Evolutionary conservation across 75 land plant genomes (phyloP).

Genomic region (Pseudotsuga menziesii): DNA sequence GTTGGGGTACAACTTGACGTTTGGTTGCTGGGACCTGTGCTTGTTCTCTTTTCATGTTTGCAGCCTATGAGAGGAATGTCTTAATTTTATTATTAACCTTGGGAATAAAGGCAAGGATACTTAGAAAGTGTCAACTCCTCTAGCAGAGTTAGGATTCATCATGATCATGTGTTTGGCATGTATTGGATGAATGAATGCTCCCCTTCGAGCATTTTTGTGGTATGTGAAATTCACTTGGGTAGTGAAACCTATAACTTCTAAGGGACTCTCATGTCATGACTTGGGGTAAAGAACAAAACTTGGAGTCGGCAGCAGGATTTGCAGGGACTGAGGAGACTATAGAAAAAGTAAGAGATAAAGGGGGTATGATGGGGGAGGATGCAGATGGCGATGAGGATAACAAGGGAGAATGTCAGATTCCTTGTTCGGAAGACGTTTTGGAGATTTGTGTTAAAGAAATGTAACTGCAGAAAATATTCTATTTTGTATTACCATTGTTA

Average conservation of each 20-base stretch:
- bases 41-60: no score
- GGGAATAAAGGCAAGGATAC: neutral
- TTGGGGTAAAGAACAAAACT: neutral
- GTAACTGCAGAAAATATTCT: no score
- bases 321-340: neutral
- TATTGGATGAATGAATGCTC: neutral
- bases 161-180: no score
- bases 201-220: neutral
- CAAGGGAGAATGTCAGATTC: neutral
- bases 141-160: neutral
- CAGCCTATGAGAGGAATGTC: no score
- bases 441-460: no score
- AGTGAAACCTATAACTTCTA: neutral
- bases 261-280: neutral
- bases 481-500: no score
- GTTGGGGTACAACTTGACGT: neutral
- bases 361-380: neutral
- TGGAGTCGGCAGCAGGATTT: neutral
- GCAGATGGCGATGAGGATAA: neutral
- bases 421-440: slow-evolving; percentile 29
- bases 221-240: neutral
- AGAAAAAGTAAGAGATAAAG: neutral
- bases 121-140: neutral
- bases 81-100: neutral
- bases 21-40: no score